Conservation (phyloP, 2,329 filamentous ascomycete species). For the Fusarium foetens region DNA sequence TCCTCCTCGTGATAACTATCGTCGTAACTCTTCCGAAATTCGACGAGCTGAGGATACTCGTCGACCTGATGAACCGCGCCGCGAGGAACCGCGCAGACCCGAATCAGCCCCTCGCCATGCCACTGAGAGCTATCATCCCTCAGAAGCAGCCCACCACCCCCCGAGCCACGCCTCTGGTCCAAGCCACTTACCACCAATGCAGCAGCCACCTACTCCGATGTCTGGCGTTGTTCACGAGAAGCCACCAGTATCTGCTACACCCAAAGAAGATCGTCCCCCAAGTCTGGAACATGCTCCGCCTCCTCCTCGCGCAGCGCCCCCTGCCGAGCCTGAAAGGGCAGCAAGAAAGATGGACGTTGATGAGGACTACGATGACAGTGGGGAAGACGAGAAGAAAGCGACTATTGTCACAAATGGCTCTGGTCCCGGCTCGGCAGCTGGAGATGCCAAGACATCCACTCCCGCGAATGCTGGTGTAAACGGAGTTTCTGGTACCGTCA, state of each 20-base stretch:
- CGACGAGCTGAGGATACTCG: conserved; percentile 73
- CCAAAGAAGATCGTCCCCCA: conserved; percentile 70
- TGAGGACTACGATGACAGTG: conserved; percentile 96
- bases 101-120: conserved; percentile 76
- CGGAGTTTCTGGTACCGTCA: conserved; percentile 51
- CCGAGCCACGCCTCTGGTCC: conserved; percentile 64
- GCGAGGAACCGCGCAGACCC: conserved; percentile 65
- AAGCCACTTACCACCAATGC: conserved; percentile 71
- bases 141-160: conserved; percentile 86
- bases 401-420: conserved; percentile 55
- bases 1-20: conserved; percentile 74
- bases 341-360: conserved; percentile 97
- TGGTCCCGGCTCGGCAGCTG: conserved; percentile 59
- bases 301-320: conserved; percentile 59
- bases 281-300: conserved; percentile 48
- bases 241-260: conserved; percentile 45
- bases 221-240: conserved; percentile 64
- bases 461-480: conserved; percentile 61
- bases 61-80: conserved; percentile 70
- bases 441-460: conserved; percentile 62
- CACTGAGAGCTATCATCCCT: conserved; percentile 87
- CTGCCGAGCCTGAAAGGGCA: conserved; percentile 79
- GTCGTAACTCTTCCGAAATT: conserved; percentile 80
- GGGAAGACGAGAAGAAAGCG: conserved; percentile 81
- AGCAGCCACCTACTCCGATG: conserved; percentile 63